These are phyloP conservation scores for Dipteronia dyeriana DNA, from an alignment of 345 rosid genomes.

Conservation along the genomic window DNA sequence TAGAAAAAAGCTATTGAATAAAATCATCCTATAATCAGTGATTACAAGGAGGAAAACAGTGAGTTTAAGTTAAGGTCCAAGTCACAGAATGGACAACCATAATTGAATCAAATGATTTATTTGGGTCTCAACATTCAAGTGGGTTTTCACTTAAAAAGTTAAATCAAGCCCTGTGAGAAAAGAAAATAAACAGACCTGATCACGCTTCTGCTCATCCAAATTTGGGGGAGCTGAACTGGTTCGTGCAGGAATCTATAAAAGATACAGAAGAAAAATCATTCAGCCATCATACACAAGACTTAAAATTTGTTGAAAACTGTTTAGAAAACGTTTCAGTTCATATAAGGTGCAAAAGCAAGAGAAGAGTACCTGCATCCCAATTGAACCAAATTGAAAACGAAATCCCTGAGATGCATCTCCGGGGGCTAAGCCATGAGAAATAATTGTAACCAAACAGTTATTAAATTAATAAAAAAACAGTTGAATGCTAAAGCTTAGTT, in stretches of 20 bases:
- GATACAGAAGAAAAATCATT: conserved; percentile 18
- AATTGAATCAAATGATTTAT: not conserved
- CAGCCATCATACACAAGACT: not conserved
- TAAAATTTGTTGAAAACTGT: not conserved
- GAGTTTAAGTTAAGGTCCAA: not conserved
- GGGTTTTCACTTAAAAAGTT: not conserved
- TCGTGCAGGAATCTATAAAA: conserved; percentile 82
- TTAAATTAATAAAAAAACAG: conserved; percentile 4
- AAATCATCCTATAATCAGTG: not conserved
- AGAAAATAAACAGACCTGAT: conserved; percentile 52
- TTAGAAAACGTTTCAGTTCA: not conserved
- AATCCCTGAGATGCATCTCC: conserved; percentile 71
- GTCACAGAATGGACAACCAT: not conserved
- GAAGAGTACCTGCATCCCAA: conserved; percentile 70
- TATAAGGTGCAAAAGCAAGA: not conserved
- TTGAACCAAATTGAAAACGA: conserved; percentile 84
- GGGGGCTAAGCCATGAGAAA: conserved; percentile 31
- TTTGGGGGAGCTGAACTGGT: conserved; percentile 98
- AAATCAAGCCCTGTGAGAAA: not conserved
- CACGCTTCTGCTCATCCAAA: conserved; percentile 96
- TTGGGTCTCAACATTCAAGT: not conserved
- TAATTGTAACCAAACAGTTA: conserved; percentile 10
- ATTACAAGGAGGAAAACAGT: not conserved
- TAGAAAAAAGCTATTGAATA: not conserved
- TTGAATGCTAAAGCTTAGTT: not conserved